Evolutionary conservation across 2,329 filamentous ascomycete genomes (phyloP).

Genomic region (Thelonectria discophora): DNA sequence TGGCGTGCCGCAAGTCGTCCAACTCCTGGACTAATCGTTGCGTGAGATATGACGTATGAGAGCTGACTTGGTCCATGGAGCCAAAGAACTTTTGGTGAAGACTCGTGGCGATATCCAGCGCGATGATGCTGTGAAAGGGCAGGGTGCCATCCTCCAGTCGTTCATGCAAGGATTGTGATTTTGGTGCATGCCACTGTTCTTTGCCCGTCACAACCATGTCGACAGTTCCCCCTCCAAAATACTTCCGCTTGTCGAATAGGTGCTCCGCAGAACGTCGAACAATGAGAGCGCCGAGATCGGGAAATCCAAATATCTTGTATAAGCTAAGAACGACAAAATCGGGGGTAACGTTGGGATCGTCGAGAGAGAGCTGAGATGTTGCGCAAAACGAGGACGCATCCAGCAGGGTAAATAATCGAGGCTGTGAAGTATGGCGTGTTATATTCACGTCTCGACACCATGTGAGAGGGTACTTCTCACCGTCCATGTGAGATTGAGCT

Average conservation of each 20-base stretch:
- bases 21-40: constrained; percentile 68
- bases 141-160: constrained; percentile 90
- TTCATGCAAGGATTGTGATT: constrained; percentile 77
- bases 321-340: constrained; percentile 91
- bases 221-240: constrained; percentile 95
- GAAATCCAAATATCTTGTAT: constrained; percentile 98
- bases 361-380: constrained; percentile 78
- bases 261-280: constrained; percentile 75
- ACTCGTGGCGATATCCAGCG: constrained; percentile 77
- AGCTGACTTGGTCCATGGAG: constrained; percentile 73
- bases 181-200: constrained; percentile 84
- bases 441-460: constrained; percentile 68
- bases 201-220: constrained; percentile 84
- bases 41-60: constrained; percentile 75
- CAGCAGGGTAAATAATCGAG: constrained; percentile 71
- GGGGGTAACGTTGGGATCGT: constrained; percentile 67
- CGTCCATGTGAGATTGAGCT: constrained; percentile 93
- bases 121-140: constrained; percentile 89
- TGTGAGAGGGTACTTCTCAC: constrained; percentile 73
- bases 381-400: constrained; percentile 86
- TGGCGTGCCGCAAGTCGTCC: constrained; percentile 70
- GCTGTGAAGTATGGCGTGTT: constrained; percentile 23
- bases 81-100: constrained; percentile 75
- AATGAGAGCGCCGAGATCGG: constrained; percentile 86
- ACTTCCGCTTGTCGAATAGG: constrained; percentile 73